These are phyloP conservation scores for Grosmannia huntii DNA, from an alignment of 2,329 filamentous ascomycete species.

Conservation along the genomic window DNA sequence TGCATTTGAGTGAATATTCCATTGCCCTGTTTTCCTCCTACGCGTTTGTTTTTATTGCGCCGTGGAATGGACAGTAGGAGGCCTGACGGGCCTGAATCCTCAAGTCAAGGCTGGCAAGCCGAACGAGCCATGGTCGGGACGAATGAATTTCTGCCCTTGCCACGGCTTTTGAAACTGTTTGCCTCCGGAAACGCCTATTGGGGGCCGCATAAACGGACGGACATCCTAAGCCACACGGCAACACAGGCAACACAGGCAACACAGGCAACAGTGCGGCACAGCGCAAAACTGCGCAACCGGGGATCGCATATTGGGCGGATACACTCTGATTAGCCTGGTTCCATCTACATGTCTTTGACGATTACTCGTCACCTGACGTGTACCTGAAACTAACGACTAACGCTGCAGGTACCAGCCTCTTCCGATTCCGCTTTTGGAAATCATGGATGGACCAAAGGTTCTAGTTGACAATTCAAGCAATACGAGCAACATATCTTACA, in stretches of 20 bases:
- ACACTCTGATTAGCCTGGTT: too few relatives aligned
- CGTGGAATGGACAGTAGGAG: background rate
- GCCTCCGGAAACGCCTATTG: background rate
- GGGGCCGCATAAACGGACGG: background rate
- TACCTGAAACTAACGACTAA: too few relatives aligned
- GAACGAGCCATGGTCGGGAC: slow-evolving; percentile 18
- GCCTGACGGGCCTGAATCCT: background rate
- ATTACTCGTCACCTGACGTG: too few relatives aligned
- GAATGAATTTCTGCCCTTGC: background rate
- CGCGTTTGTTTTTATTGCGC: background rate
- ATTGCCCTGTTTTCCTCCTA: background rate
- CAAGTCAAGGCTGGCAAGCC: background rate
- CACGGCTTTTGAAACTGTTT: background rate
- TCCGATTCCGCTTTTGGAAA: too few relatives aligned
- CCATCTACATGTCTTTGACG: too few relatives aligned
- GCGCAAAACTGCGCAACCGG: too few relatives aligned
- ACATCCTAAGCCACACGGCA: background rate
- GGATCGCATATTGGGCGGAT: too few relatives aligned
- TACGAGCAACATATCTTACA: too few relatives aligned
- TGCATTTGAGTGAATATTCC: background rate
- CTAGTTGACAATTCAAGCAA: too few relatives aligned
- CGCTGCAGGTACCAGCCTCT: too few relatives aligned
- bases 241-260: too few relatives aligned
- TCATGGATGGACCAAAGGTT: too few relatives aligned
- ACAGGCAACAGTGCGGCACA: background rate